Evolutionary conservation across 257 asterid species (phyloP).

Genomic region (Primulina eburnea): DNA sequence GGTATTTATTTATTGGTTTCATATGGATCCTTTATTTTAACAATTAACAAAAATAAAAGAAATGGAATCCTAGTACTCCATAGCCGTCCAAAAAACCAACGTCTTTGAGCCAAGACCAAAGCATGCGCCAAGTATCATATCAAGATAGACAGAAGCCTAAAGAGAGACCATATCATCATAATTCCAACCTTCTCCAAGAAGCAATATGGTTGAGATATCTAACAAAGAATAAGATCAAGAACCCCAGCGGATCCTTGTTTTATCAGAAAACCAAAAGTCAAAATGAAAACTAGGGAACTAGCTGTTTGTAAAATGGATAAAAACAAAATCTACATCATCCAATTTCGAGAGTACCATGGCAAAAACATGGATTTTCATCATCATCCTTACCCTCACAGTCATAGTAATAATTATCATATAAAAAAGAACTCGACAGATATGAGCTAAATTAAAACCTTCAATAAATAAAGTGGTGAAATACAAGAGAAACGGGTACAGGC

Average conservation of each 20-base stretch:
- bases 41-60: too few relatives aligned
- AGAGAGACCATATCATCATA: too few relatives aligned
- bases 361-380: constrained; percentile 22
- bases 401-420: constrained; percentile 31
- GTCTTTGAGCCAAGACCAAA: too few relatives aligned
- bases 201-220: not conserved
- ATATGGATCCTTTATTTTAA: too few relatives aligned
- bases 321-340: constrained; percentile 23
- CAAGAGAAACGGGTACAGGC: not conserved
- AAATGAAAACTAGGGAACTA: too few relatives aligned
- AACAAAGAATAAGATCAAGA: not conserved
- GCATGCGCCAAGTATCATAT: too few relatives aligned
- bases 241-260: not conserved
- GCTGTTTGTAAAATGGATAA: too few relatives aligned
- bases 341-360: constrained; percentile 16
- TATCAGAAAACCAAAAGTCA: not conserved
- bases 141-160: too few relatives aligned
- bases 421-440: constrained; percentile 30
- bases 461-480: constrained; percentile 18
- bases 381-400: too few relatives aligned
- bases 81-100: too few relatives aligned
- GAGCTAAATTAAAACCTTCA: constrained; percentile 19
- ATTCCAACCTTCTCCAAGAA: not conserved
- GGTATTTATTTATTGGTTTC: too few relatives aligned
- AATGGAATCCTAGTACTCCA: too few relatives aligned